phyloP scores from a whole-genome alignment of 371 early-diverging fungal genomes.

The Apophysomyces sp. region DNA sequence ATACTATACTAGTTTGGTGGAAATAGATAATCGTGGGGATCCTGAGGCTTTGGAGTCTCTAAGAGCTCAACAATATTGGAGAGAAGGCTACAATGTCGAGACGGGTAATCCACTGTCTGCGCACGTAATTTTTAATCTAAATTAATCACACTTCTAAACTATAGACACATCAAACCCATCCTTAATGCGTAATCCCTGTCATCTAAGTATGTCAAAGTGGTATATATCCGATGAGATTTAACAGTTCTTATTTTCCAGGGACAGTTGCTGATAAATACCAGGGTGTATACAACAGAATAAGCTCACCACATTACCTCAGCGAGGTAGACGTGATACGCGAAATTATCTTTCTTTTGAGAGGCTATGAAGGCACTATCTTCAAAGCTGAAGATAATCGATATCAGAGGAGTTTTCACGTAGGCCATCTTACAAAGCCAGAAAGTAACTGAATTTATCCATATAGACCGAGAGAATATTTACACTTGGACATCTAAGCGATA shows the following conservation, averaged over 20 bases:
- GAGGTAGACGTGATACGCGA: conserved; percentile 33
- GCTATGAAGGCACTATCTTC: conserved; percentile 27
- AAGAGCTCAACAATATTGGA: background rate
- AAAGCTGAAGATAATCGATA: background rate
- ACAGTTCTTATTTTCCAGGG: background rate
- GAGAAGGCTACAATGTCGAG: background rate
- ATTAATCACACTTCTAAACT: background rate
- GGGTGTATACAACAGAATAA: background rate
- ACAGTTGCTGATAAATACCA: background rate
- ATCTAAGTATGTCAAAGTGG: background rate
- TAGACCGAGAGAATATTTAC: conserved; percentile 1
- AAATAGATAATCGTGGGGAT: background rate
- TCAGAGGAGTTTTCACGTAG: background rate
- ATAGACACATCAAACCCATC: background rate
- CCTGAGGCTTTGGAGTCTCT: background rate
- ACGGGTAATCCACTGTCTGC: no score
- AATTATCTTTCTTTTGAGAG: conserved; percentile 30
- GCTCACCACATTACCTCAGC: conserved; percentile 6
- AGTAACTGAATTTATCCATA: background rate
- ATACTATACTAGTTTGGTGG: background rate
- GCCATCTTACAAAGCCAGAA: background rate
- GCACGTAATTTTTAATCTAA: no score
- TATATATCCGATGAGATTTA: background rate
- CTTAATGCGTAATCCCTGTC: background rate
- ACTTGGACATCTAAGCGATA: conserved; percentile 11